Evolutionary conservation across 139 green algal genomes (phyloP), one percentile per base, ranked within the genome.

Genomic region (Chlorella vulgaris): DNA sequence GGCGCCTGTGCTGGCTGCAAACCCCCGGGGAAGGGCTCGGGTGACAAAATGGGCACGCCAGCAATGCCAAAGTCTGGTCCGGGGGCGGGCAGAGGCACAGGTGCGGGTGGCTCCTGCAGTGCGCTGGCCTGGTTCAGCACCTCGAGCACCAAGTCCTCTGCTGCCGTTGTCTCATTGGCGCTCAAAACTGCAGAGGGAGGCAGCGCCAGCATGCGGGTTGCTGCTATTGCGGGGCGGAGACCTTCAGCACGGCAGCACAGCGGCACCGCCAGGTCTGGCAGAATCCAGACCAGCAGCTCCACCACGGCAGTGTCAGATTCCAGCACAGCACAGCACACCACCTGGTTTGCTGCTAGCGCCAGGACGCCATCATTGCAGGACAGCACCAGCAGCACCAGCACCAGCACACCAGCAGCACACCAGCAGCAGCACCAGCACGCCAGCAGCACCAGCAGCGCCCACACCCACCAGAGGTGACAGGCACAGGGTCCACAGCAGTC

Each of bases 101-200:
- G 29, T 13, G n/a, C n/a, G 62, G n/a, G 29, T 40, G 69, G 13
- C 15, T 13, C 15, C 15, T 26, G 42, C n/a, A 62, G 69, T 5
- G 15, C 43, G n/a, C 4, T n/a, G 1, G 73, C 73, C 7, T 35
- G 35, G 8, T 79, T 28, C 24, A 79, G 53, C 33, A 79, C 58
- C 35, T 67, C 51, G 35, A 55, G 39, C 0, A 79, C 53, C 24
- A 79, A 35, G 26, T 50, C 58, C 28, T 79, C 73, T 2, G 73
- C 73, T 7, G 36, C 7, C 0, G 35, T 38, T 6, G 73, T 79
- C 73, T 79, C 73, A 35, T 79, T 79, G 50, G 73, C 53, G 19
- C 33, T 50, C 31, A 79, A 53, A 33, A 51, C 73, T 71, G 65
- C 65, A 31, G 19, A 13, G 65, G 15, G 8, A 4, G 21, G 62